Conservation (phyloP, 805 yeast genomes). For the Saccharomycopsis selenospora region DNA sequence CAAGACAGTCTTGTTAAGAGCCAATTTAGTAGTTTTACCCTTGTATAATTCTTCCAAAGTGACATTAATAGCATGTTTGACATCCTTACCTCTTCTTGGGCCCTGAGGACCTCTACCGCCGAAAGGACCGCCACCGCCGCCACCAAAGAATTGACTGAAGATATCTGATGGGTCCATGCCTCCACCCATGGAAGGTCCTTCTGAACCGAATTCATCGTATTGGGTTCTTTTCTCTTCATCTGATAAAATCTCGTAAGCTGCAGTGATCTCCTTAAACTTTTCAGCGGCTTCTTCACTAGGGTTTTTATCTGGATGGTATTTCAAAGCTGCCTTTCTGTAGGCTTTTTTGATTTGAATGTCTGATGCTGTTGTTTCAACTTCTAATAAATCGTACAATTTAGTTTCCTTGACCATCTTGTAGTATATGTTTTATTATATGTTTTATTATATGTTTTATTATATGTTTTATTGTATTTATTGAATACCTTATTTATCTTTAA, state of each 20-base stretch:
- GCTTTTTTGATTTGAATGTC: conserved; percentile 75
- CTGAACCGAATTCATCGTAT: conserved; percentile 88
- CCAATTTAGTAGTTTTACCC: conserved; percentile 91
- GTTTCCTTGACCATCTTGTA: conserved; percentile 70
- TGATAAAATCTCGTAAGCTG: conserved; percentile 81
- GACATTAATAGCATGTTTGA: conserved; percentile 79
- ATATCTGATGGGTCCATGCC: conserved; percentile 67
- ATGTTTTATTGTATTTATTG: no score
- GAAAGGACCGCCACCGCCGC: conserved; percentile 44
- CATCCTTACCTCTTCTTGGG: conserved; percentile 85
- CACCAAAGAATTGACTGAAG: conserved; percentile 73
- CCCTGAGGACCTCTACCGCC: conserved; percentile 67
- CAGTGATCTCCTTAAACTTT: conserved; percentile 84
- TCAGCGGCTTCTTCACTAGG: conserved; percentile 89
- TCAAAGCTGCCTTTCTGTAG: conserved; percentile 73
- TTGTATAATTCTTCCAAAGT: conserved; percentile 88
- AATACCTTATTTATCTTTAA: background rate
- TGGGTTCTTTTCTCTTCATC: conserved; percentile 83
- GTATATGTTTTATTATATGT: background rate
- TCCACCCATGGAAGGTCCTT: conserved; percentile 74
- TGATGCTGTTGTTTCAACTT: conserved; percentile 61
- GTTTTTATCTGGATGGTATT: conserved; percentile 78
- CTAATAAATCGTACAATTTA: conserved; percentile 65
- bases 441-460: no score
- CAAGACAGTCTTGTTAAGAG: conserved; percentile 82